These are phyloP conservation scores for Zoysia japonica DNA, from an alignment of 176 grass and related monocot genomes.

Conservation along the genomic window DNA sequence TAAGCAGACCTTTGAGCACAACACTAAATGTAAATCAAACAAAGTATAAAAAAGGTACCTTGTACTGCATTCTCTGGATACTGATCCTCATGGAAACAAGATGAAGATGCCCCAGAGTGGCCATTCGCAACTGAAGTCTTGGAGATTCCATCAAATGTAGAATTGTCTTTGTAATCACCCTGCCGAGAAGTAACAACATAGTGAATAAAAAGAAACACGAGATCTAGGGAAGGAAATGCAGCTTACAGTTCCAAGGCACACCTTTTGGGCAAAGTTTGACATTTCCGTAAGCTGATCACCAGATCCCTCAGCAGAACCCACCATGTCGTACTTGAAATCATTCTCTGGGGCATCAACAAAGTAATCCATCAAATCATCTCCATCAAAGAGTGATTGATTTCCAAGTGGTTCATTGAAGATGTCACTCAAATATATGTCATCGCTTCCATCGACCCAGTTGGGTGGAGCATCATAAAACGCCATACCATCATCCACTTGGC, in stretches of 20 bases:
- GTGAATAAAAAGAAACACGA: neutral
- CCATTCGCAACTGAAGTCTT: constrained; percentile 13
- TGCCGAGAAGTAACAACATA: constrained; percentile 31
- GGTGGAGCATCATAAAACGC: constrained; percentile 51
- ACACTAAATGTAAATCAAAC: neutral
- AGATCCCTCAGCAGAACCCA: constrained; percentile 18
- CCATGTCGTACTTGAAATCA: constrained; percentile 56
- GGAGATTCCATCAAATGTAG: constrained; percentile 5
- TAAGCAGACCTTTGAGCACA: neutral
- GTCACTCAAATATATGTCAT: constrained; percentile 49
- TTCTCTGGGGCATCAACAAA: constrained; percentile 69
- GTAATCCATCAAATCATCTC: constrained; percentile 59
- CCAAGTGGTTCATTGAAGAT: constrained; percentile 39
- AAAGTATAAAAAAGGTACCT: constrained; percentile 42
- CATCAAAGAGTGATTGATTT: constrained; percentile 32
- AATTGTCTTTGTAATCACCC: constrained; percentile 33
- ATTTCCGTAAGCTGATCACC: constrained; percentile 33
- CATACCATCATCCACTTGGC: constrained; percentile 29
- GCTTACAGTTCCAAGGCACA: constrained; percentile 27
- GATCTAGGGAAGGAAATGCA: neutral
- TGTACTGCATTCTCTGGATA: constrained; percentile 35
- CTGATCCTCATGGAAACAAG: constrained; percentile 21
- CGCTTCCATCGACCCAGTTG: constrained; percentile 33
- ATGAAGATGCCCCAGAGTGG: constrained; percentile 41
- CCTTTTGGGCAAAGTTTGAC: constrained; percentile 51